Conservation (phyloP, 495 filamentous ascomycete genomes). For the Choiromyces venosus region DNA sequence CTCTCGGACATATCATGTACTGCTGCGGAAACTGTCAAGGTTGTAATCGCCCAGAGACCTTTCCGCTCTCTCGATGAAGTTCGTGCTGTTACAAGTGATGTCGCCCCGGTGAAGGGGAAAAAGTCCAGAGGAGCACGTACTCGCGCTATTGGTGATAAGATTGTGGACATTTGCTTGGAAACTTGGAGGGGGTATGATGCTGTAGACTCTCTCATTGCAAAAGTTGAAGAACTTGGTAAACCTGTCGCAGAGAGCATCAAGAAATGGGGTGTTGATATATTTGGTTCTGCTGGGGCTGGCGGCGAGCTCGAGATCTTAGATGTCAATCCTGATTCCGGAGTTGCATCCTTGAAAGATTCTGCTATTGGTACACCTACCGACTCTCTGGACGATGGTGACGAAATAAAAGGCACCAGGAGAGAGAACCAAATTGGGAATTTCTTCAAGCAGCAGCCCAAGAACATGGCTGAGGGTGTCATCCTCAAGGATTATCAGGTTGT, state of each 20-base stretch:
- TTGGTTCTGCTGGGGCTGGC: constrained; percentile 53
- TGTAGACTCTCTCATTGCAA: constrained; percentile 68
- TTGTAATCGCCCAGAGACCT: constrained; percentile 63
- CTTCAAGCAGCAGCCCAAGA: constrained; percentile 61
- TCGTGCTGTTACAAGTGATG: constrained; percentile 53
- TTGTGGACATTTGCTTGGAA: constrained; percentile 64
- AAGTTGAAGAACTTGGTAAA: constrained; percentile 65
- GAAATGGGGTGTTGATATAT: constrained; percentile 71
- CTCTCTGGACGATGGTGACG: constrained; percentile 51
- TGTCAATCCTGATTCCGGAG: constrained; percentile 48
- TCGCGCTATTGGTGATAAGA: constrained; percentile 59
- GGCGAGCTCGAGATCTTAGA: constrained; percentile 66
- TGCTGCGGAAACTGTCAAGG: constrained; percentile 58
- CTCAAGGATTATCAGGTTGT: constrained; percentile 93
- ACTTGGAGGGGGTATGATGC: constrained; percentile 68
- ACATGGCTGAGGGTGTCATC: constrained; percentile 62
- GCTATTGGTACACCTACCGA: constrained; percentile 68
- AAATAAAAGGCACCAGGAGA: constrained; percentile 44
- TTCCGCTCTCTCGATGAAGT: constrained; percentile 61
- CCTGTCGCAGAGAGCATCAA: constrained; percentile 64
- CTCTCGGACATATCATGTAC: constrained; percentile 72
- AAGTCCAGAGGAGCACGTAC: constrained; percentile 47
- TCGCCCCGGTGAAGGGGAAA: constrained; percentile 46
- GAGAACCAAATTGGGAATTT: constrained; percentile 35
- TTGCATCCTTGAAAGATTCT: constrained; percentile 52